Evolutionary conservation across 1,284 basidiomycete species (phyloP), one percentile per base, ranked within the genome.

Genomic region (Exobasidium rhododendri): DNA sequence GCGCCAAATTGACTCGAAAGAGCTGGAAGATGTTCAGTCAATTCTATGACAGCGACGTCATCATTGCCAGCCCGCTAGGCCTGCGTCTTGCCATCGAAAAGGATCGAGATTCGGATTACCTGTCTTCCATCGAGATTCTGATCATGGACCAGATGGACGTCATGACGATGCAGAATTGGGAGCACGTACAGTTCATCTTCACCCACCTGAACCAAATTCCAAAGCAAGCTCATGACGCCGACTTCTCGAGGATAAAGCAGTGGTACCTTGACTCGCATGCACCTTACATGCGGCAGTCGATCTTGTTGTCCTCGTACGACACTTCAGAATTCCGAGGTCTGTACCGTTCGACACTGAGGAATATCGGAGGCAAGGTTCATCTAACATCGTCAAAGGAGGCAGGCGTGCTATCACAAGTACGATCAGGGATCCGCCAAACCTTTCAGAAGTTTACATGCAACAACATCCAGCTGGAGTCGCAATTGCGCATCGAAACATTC

Each of bases 121-220:
- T 99, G 56, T 91, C 91, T 2, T 94, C 91, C 2, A 90, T 99
- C 66, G 96, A 99, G 80, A 82, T 98, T 14, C 81, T 92, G n/a
- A 81, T 97, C n/a, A 84, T 90, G 7, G 96, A 98, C 80, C 93
- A 97, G 72, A 84, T 91, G 82, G 93, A 98, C 77, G 88, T 90
- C 1, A 85, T 98, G 77, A 85, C 87, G 5, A 98, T 98, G 96
- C 94, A 98, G 82, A 98, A 98, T 76, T 98, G 96, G 96, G 93
- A 97, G 56, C 94, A 98, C 78, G 85, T 94, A 17, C 89, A 94
- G 83, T 96, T 91, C 78, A 86, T 96, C 49, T 83, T 97, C 68
- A 86, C 85, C 2, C 85, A 89, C 63, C 81, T 97, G 55, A 97
- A 97, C 81, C 84, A 88, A 69, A 84, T 97, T 24, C 96, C 96